Conservation (phyloP, 805 yeast species). For the Barnettozyma californica region DNA sequence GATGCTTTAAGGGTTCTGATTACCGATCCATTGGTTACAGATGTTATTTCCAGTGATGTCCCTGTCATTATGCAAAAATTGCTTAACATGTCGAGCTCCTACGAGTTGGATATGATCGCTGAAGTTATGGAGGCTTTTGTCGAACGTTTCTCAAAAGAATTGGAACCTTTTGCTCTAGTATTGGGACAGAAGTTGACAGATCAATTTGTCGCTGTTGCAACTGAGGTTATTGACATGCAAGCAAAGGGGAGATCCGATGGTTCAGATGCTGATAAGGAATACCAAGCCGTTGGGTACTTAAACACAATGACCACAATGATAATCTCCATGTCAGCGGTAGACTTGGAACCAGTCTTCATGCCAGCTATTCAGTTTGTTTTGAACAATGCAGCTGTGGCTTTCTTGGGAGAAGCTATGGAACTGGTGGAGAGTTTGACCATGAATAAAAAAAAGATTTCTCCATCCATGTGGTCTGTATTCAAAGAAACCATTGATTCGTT, state of each 20-base stretch:
- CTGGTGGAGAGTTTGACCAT: conserved; percentile 50
- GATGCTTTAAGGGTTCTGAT: conserved; percentile 80
- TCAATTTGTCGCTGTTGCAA: conserved; percentile 54
- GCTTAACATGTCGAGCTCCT: conserved; percentile 66
- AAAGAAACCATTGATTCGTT: conserved; percentile 46
- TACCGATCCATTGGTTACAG: conserved; percentile 61
- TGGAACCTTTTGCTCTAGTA: conserved; percentile 81
- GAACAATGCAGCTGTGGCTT: conserved; percentile 51
- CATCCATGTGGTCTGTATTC: conserved; percentile 48
- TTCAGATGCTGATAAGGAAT: conserved; percentile 52
- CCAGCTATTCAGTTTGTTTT: conserved; percentile 59
- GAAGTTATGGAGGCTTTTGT: conserved; percentile 96
- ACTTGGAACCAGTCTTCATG: conserved; percentile 47
- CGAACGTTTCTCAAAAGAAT: conserved; percentile 76
- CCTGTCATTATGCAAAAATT: conserved; percentile 79
- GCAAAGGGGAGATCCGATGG: conserved; percentile 16
- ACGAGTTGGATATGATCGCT: conserved; percentile 81
- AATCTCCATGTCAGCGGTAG: conserved; percentile 55
- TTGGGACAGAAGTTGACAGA: conserved; percentile 53
- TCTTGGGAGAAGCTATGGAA: conserved; percentile 59
- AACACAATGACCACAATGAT: conserved; percentile 72
- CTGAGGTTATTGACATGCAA: conserved; percentile 45
- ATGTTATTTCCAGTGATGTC: conserved; percentile 64
- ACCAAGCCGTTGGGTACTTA: conserved; percentile 61
- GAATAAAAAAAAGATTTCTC: conserved; percentile 43